Evolutionary conservation across 768 basidiomycete species (phyloP).

Genomic region (Ramaria sp.): DNA sequence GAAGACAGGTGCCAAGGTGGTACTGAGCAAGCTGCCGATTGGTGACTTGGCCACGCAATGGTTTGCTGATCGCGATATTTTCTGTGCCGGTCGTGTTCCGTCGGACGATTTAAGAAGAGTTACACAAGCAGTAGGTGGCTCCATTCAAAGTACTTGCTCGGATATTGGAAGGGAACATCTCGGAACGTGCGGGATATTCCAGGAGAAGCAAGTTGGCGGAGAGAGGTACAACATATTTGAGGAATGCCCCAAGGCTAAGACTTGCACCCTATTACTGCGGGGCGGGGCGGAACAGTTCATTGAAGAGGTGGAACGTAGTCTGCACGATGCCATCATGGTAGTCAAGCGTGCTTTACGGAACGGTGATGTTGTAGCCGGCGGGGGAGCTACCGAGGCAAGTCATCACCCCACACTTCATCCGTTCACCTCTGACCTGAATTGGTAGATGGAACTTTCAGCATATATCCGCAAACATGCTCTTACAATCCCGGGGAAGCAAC

Average conservation of each 20-base stretch:
- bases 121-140: conserved; percentile 91
- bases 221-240: conserved; percentile 95
- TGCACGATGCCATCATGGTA: conserved; percentile 99
- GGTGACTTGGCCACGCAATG: conserved; percentile 98
- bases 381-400: conserved; percentile 88
- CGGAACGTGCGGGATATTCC: conserved; percentile 85
- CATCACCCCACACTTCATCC: not conserved
- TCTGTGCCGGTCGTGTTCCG: conserved; percentile 94
- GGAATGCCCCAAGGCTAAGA: conserved; percentile 87
- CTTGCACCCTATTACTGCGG: conserved; percentile 86
- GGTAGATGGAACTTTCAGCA: conserved; percentile 94
- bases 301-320: conserved; percentile 92
- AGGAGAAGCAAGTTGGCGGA: conserved; percentile 93
- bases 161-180: conserved; percentile 87
- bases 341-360: conserved; percentile 95
- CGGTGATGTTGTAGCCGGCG: conserved; percentile 93
- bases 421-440: not conserved
- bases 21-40: conserved; percentile 95
- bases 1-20: conserved; percentile 93
- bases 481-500: conserved; percentile 90
- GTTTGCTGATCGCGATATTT: conserved; percentile 98
- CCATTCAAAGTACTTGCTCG: conserved; percentile 89
- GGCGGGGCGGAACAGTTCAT: conserved; percentile 99
- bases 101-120: conserved; percentile 87
- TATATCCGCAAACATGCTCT: conserved; percentile 84